A percentile compares a stretch with the other conserved stretches of the same genome.
phyloP scores from a whole-genome alignment of 257 asterid species.

The Penstemon barbatus region DNA sequence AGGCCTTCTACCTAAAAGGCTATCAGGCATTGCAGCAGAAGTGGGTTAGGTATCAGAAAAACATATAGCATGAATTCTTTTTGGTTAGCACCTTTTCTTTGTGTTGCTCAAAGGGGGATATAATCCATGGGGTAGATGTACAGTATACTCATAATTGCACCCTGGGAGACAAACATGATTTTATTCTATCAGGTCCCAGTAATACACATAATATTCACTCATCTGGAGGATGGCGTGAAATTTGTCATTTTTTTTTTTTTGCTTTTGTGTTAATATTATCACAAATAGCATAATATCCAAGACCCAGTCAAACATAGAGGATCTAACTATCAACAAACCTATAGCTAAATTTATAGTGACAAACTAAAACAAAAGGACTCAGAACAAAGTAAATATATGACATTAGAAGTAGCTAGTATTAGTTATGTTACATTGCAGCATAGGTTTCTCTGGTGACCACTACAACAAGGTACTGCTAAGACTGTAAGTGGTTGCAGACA shows the following conservation, averaged over 20 bases:
- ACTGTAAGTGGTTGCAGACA: conserved; percentile 24
- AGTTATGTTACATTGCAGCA: conserved; percentile 15
- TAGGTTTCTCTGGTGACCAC: conserved; percentile 10
- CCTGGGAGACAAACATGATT: not conserved
- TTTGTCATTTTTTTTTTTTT: conserved; percentile 16
- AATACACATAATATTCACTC: conserved; percentile 4
- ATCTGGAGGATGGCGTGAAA: not conserved
- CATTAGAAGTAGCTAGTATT: conserved; percentile 3
- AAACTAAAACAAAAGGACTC: not conserved
- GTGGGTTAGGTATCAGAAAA: not conserved
- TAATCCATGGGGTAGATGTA: no score
- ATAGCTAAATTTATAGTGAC: not conserved
- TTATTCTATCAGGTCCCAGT: not conserved
- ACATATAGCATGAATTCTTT: no score
- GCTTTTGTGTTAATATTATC: not conserved
- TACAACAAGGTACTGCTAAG: not conserved
- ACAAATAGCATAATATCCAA: not conserved
- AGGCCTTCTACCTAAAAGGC: not conserved
- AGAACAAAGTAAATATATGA: conserved; percentile 11
- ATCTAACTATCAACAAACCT: conserved; percentile 7
- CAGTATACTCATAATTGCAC: no score
- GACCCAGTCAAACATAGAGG: conserved; percentile 8
- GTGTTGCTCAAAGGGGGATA: not conserved
- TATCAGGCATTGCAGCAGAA: not conserved
- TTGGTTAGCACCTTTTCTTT: not conserved